phyloP scores from a whole-genome alignment of 2,329 filamentous ascomycete genomes.

The Cercospora janseana region DNA sequence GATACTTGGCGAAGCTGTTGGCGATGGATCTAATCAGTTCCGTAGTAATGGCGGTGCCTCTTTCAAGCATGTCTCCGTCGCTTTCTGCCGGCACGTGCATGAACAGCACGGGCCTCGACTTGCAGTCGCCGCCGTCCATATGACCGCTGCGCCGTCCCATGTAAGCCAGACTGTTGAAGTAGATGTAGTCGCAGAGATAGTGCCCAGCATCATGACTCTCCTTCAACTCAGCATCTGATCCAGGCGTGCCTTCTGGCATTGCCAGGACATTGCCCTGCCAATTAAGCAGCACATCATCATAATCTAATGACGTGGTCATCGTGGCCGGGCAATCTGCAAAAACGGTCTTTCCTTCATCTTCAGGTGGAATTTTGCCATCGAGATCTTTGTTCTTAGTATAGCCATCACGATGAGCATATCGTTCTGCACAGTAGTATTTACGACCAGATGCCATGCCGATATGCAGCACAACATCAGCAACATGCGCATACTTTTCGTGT shows the following conservation, averaged over 20 bases:
- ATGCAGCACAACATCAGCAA: conserved; percentile 68
- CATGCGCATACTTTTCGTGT: conserved; percentile 48
- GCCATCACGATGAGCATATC: conserved; percentile 66
- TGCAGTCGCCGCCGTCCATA: conserved; percentile 22
- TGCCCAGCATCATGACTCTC: conserved; percentile 44
- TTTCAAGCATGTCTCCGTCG: conserved; percentile 35
- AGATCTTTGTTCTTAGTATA: conserved; percentile 67
- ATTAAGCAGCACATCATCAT: conserved; percentile 33
- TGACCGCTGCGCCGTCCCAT: conserved; percentile 30
- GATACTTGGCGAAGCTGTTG: conserved; percentile 29
- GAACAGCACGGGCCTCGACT: conserved; percentile 41
- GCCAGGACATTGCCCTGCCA: conserved; percentile 33
- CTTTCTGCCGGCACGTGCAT: conserved; percentile 44
- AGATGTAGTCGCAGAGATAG: conserved; percentile 48
- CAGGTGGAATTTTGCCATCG: conserved; percentile 49
- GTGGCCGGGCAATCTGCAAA: conserved; percentile 34
- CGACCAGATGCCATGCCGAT: conserved; percentile 72
- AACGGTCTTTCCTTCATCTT: conserved; percentile 26
- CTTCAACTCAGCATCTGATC: conserved; percentile 34
- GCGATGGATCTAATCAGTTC: conserved; percentile 41
- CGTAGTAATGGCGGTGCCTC: conserved; percentile 34
- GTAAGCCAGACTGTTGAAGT: conserved; percentile 42
- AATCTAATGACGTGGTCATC: conserved; percentile 35
- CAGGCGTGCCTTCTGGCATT: conserved; percentile 30
- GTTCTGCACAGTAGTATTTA: conserved; percentile 69